Evolutionary conservation across 2,329 filamentous ascomycete species (phyloP), one percentile per base, ranked within the genome.

Genomic region (Nigrospora sphaerica): DNA sequence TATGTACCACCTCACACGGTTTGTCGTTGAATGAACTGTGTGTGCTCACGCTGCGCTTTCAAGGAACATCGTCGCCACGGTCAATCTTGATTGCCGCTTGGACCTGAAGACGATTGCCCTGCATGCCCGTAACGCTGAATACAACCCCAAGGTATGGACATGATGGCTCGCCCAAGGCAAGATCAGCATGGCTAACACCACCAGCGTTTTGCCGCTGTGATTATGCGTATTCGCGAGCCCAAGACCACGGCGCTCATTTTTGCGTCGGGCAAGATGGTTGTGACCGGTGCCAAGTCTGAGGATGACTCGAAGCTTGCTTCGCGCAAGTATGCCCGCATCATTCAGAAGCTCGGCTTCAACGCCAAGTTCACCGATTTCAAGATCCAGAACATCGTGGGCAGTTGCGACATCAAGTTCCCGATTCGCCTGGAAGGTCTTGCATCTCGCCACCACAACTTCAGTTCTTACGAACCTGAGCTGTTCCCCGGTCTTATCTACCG

Each of bases 311-410:
- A 96, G 74, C 83, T 98, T 62, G 93, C 93, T 10, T 93, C 87
- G 49, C 85, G 92, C 72, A 98, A 98, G 72, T 97, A 97, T 65
- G 93, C 93, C 45, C 91, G 93, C 62, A 97, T 98, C 69, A 97
- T 98, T 60, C 93, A 98, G 78, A 98, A 98, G 76, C 88, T 98
- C 50, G 93, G 93, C 52, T 98, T 98, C 79, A 95, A 96, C 58
- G 92, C 93, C 61, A 96, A 96, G 81, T 97, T 98, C 71, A 96
- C 91, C 56, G 93, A 98, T 69, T 98, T 98, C 75, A 98, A 97
- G 81, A 98, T 98, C 62, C 91, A 96, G 76, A 98, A 98, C 71
- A 97, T 98, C 54, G 93, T 98, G 56, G 93, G 93, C 54, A 95
- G 90, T 50, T 97, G 92, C 69, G 93, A 98, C 66, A 96, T 98